Evolutionary conservation across 225 moss, liverwort and hornwort genomes (phyloP), one percentile per base, ranked within the genome.

Genomic region (Thuidium tamariscinum): DNA sequence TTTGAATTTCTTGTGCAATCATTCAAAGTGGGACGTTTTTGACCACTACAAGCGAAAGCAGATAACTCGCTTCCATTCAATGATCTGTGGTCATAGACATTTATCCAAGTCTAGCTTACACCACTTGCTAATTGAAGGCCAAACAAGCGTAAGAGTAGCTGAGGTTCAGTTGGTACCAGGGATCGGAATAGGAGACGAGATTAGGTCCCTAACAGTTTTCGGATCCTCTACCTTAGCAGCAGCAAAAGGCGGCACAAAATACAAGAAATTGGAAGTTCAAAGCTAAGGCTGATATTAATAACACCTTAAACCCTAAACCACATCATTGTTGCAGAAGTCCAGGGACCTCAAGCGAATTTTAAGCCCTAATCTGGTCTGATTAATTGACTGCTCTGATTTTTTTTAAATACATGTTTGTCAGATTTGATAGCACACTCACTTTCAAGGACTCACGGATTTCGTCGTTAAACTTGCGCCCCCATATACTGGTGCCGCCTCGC

Each of bases 361-460:
- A 79, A 74, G 23, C 74, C 85, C 74, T 69, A 82, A 85, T 71
- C 56, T 17, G 52, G 37, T 60, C 54, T 54, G 4, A 16, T 9
- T 42, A 72, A 52, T 83, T 30, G 19, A 59, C 65, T 87, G 17
- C 60, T 83, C 46, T 56, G n/a, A 79, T 78, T 82, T 17, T 65
- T 23, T 51, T 4, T 16, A 14, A 72, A 17, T 52, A 32, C 42
- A 54, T 5, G 27, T 22, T 37, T 42, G n/a, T 54, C 23, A 46
- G 46, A 72, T 59, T 64, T 39, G 39, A 83, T 56, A 80, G 51
- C 60, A 64, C 36, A 87, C 91, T 86, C 90, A 95, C 98, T 85
- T 98, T 99, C 85, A 97, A 90, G 37, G 98, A 99, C 87, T 99
- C 98, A 73, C 96, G 95, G 86, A 98, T 95, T 88, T 99, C 98